A percentile compares a stretch with the other conserved stretches of the same genome.
Evolutionary conservation across 257 asterid genomes (phyloP).

Genomic region (Solanum habrochaites): DNA sequence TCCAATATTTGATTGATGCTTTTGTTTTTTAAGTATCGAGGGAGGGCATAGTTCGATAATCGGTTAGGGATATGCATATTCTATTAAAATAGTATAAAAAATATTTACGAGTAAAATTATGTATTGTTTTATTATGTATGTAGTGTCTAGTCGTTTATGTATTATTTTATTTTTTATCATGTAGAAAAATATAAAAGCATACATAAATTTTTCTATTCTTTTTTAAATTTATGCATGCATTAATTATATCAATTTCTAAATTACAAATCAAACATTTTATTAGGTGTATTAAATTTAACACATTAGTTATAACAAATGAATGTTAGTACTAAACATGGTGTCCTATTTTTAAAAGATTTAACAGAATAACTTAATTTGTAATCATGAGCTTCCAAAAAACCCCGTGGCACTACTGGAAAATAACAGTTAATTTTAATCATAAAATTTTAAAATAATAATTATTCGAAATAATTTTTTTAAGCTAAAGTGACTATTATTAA

Average conservation of each 20-base stretch:
- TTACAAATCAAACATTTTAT: too few species aligned
- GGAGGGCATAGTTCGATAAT: neutral
- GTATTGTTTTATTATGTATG: too few species aligned
- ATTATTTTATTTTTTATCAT: too few species aligned
- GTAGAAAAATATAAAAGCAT: too few species aligned
- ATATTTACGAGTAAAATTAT: neutral
- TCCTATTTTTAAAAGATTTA: neutral
- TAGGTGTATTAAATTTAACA: neutral
- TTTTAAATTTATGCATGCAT: too few species aligned
- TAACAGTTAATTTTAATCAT: too few species aligned
- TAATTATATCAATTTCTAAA: accelerated
- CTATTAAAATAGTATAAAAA: too few species aligned
- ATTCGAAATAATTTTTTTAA: neutral
- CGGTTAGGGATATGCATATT: neutral
- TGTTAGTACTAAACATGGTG: neutral
- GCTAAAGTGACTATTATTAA: neutral
- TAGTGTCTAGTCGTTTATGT: neutral
- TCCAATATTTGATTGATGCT: neutral
- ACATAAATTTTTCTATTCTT: too few species aligned
- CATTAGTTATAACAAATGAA: neutral
- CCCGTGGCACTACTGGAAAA: neutral
- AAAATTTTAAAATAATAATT: too few species aligned
- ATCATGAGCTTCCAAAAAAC: neutral
- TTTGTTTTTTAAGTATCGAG: neutral
- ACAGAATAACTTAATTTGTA: neutral